Base-by-base conservation (phyloP, 164 flowering plant species). In the Magnolia changhungtana region DNA sequence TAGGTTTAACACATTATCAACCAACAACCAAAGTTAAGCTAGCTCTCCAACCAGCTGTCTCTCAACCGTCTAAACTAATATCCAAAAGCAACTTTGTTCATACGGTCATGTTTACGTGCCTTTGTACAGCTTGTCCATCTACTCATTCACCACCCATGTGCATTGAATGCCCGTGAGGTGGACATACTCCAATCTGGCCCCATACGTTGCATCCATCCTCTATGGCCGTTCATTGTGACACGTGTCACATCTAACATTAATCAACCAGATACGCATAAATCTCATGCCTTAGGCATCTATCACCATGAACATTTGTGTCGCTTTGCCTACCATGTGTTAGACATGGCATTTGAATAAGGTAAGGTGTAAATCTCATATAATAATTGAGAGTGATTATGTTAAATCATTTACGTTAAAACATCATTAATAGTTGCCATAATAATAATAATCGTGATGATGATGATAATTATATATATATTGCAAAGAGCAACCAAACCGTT, bases 101-200 rank as follows among this genome's bases (percentile, higher is more conserved):
- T 65, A 29, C 9, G 68, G 29, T 23, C 24, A 65, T 65, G 19
- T 65, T 11, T 29, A 37, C 45, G 24, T 65, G 37, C 24, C 68
- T 21, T 37, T 10, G 68, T 65, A 65, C 68, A 24, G 4, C 68
- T 3, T 65, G 27, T 10, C 11, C 10, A 65, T 20, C 27, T 65
- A n/a, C 10, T 21, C 50, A 68, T 14, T 16, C 71, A 37, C 51
- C 29, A 29, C 50, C 71, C 71, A 68, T 68, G 71, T 68, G 71
- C 71, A 50, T 68, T 68, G 19, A 68, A 37, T 68, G 51, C 31
- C 9, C 6, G 18, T 68, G 31, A 68, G 21, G 18, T 68, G 71
- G 50, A 1, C 5, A 5, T 68, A 50, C 31, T 31, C 69, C 51
- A n/a, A 68, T 19, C 20, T 29, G 50, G 71, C 8, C 31, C 71